Evolutionary conservation across 106 monocot genomes (phyloP).

Genomic region (Agapanthus africanus): DNA sequence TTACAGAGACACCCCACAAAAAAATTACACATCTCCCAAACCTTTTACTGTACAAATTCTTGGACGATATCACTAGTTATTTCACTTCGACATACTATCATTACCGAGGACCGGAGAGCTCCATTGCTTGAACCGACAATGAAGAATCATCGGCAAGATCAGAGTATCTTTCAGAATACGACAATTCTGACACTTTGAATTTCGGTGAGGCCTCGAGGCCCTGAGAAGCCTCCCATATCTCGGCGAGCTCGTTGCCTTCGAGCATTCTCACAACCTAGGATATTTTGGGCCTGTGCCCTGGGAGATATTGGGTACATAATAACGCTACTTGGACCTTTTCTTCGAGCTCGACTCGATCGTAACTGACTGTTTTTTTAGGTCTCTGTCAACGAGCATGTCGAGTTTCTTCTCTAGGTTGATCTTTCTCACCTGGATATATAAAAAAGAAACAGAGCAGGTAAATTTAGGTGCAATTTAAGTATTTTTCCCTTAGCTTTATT

Average conservation of each 20-base stretch:
- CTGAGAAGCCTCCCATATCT: slow-evolving; percentile 50
- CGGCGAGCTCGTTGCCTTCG: slow-evolving; percentile 22
- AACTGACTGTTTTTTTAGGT: slow-evolving; percentile 4
- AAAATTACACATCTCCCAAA: no score
- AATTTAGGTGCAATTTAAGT: no score
- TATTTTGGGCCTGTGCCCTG: slow-evolving; percentile 22
- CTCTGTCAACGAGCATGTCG: slow-evolving; percentile 16
- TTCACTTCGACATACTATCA: not conserved
- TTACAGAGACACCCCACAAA: no score
- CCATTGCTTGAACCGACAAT: slow-evolving; percentile 62
- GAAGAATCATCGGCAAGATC: slow-evolving; percentile 74
- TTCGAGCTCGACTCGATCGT: slow-evolving; percentile 16
- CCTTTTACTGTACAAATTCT: no score
- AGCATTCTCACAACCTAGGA: slow-evolving; percentile 20
- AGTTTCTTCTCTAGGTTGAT: slow-evolving; percentile 21
- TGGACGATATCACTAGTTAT: no score
- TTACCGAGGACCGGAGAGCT: slow-evolving; percentile 92
- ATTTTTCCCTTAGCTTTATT: no score
- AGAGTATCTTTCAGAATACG: slow-evolving; percentile 43
- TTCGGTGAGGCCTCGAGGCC: slow-evolving; percentile 16
- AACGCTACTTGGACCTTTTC: slow-evolving; percentile 19
- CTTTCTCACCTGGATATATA: slow-evolving; percentile 14
- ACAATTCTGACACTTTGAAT: slow-evolving; percentile 28
- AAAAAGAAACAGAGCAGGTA: no score
- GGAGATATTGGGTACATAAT: slow-evolving; percentile 19